These are phyloP conservation scores for Leptographium procerum DNA, from an alignment of 2,329 filamentous ascomycete genomes.

Conservation along the genomic window DNA sequence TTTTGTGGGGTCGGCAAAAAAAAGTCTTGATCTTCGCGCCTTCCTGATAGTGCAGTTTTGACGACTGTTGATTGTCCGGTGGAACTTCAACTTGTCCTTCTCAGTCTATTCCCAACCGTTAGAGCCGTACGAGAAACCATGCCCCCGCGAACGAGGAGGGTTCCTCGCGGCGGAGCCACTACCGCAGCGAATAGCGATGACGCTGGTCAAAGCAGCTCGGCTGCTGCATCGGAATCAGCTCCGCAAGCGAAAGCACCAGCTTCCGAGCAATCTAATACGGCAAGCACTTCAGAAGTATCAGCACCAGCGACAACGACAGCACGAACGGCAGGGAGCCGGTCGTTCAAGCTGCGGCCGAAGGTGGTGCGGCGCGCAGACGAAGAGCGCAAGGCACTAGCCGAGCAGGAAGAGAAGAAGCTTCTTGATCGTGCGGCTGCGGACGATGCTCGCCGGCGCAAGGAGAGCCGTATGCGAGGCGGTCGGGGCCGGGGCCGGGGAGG, in stretches of 20 bases:
- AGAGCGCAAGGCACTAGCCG: slow-evolving; percentile 24
- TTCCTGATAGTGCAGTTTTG: not conserved
- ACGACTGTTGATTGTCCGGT: not conserved
- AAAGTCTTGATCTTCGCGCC: not conserved
- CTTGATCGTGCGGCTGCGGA: slow-evolving; percentile 19
- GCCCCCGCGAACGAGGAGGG: slow-evolving; percentile 1
- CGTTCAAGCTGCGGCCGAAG: slow-evolving; percentile 21
- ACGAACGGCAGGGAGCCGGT: slow-evolving; percentile 5
- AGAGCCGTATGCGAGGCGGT: slow-evolving; percentile 15
- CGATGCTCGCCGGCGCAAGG: slow-evolving; percentile 18
- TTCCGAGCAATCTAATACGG: not conserved
- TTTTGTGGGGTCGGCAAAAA: not conserved
- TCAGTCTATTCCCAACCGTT: not conserved
- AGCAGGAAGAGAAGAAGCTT: slow-evolving; percentile 21
- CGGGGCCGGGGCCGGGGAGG: slow-evolving; percentile 17
- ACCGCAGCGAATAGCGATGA: not conserved
- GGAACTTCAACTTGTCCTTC: not conserved
- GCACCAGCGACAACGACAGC: not conserved
- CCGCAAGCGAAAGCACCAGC: too few species aligned
- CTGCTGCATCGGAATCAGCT: not conserved
- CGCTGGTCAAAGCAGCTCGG: not conserved
- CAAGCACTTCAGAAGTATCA: not conserved
- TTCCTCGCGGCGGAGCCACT: not conserved
- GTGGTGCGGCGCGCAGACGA: slow-evolving; percentile 21
- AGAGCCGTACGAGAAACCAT: not conserved